A percentile compares a stretch with the other conserved stretches of the same genome.
phyloP scores from a whole-genome alignment of 2,329 filamentous ascomycete species.

The Aspergillus sojae region DNA sequence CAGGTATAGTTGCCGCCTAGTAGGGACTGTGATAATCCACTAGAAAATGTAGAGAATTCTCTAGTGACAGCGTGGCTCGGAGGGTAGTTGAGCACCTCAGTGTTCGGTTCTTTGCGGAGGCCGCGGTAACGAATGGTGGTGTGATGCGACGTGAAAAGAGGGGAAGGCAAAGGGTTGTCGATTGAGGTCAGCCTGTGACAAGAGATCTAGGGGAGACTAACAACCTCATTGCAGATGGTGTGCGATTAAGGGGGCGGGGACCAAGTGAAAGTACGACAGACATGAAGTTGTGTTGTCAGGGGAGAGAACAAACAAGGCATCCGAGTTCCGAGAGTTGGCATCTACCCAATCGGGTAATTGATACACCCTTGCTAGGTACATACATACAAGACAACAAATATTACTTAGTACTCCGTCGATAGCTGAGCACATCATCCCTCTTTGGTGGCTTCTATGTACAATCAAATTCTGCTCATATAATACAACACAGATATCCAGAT shows the following conservation, averaged over 20 bases:
- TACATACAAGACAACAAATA: neutral
- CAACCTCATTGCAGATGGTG: conserved; percentile 12
- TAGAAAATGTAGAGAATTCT: neutral
- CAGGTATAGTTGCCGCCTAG: neutral
- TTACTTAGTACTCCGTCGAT: neutral
- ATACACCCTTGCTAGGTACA: conserved; percentile 9
- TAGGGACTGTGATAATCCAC: neutral
- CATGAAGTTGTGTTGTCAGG: neutral
- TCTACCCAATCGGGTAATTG: conserved; percentile 19
- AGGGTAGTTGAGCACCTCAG: neutral
- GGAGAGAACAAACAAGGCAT: neutral
- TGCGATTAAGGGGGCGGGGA: neutral
- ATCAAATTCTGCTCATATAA: conserved; percentile 2
- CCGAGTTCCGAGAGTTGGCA: neutral
- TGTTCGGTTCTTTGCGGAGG: neutral
- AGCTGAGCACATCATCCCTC: neutral
- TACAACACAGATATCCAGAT: conserved; percentile 6
- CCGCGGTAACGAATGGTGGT: neutral
- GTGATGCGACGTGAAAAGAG: conserved; percentile 5
- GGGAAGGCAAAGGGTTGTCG: neutral
- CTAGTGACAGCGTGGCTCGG: neutral
- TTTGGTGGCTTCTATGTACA: neutral
- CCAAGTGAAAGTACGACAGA: neutral
- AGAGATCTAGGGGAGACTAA: neutral
- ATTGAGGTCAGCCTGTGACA: neutral